Percentiles rank a stretch among this genome's conserved stretches.
Conservation (phyloP, 139 green algal species). For the Volvox africanus region DNA sequence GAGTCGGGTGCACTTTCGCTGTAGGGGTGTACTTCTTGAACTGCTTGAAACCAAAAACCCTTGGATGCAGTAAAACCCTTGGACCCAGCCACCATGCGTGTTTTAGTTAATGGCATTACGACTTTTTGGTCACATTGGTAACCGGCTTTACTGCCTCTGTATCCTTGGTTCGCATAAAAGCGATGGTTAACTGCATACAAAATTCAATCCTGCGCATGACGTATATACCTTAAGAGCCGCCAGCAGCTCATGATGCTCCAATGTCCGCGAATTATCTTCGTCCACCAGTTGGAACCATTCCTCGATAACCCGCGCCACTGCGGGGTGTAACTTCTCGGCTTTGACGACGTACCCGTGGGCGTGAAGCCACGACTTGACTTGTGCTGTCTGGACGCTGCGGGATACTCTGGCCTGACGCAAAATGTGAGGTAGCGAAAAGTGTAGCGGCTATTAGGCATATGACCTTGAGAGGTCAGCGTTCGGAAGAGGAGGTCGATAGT, state of each 20-base stretch:
- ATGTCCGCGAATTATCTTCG: conserved; percentile 61
- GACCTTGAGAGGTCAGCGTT: background rate
- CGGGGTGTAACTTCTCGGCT: conserved; percentile 50
- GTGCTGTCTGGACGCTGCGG: conserved; percentile 26
- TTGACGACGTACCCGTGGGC: conserved; percentile 53
- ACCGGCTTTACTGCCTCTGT: too few relatives aligned
- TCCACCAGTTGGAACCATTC: conserved; percentile 70
- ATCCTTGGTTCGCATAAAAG: too few relatives aligned
- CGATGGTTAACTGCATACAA: too few relatives aligned
- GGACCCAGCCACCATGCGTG: too few relatives aligned
- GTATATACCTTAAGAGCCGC: conserved; percentile 60
- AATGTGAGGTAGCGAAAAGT: background rate
- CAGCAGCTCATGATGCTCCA: conserved; percentile 68
- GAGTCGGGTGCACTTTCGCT: too few relatives aligned
- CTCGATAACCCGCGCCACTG: conserved; percentile 38
- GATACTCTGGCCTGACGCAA: conserved; percentile 40
- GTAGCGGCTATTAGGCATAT: background rate
- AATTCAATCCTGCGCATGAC: too few relatives aligned
- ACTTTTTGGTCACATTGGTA: too few relatives aligned
- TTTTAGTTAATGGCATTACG: too few relatives aligned
- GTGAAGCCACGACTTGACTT: conserved; percentile 51
- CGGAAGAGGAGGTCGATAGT: background rate
- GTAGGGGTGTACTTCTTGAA: too few relatives aligned
- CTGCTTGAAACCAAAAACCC: too few relatives aligned
- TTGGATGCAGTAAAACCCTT: too few relatives aligned